These are phyloP conservation scores for Euphrasia arctica DNA, from an alignment of 305 asterid genomes.

Conservation along the genomic window DNA sequence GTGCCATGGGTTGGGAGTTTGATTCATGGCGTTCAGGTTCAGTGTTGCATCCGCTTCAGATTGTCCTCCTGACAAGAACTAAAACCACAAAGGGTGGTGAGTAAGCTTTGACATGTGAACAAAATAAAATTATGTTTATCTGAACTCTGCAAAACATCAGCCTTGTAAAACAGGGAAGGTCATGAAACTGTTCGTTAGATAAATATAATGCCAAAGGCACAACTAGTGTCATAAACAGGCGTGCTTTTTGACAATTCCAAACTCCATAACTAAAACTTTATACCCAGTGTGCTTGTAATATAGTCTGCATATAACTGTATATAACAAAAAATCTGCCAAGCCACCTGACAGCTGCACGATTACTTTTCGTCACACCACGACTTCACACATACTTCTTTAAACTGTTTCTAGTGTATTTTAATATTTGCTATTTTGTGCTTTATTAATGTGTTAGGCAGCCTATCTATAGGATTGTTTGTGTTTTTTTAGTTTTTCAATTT, in stretches of 20 bases:
- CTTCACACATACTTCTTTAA: too few species aligned
- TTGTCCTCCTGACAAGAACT: constrained; percentile 93
- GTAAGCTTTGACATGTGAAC: background rate
- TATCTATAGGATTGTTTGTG: too few species aligned
- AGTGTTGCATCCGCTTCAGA: constrained; percentile 81
- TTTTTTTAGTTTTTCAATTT: too few species aligned
- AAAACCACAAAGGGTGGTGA: constrained; percentile 13
- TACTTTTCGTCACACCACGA: too few species aligned
- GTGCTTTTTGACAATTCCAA: background rate
- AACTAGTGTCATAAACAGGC: background rate
- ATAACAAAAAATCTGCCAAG: too few species aligned
- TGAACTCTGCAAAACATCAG: too few species aligned
- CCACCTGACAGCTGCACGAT: too few species aligned
- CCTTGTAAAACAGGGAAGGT: background rate
- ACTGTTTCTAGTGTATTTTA: too few species aligned
- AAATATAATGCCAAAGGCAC: background rate
- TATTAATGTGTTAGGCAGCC: too few species aligned
- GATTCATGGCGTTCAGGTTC: constrained; percentile 80
- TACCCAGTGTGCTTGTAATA: background rate
- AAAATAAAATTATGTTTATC: background rate
- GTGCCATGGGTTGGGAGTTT: constrained; percentile 86
- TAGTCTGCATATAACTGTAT: background rate
- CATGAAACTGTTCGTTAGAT: background rate
- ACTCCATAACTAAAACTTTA: background rate
- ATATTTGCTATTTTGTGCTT: too few species aligned